Evolutionary conservation across 345 rosid genomes (phyloP).

Genomic region (Camelina sativa): DNA sequence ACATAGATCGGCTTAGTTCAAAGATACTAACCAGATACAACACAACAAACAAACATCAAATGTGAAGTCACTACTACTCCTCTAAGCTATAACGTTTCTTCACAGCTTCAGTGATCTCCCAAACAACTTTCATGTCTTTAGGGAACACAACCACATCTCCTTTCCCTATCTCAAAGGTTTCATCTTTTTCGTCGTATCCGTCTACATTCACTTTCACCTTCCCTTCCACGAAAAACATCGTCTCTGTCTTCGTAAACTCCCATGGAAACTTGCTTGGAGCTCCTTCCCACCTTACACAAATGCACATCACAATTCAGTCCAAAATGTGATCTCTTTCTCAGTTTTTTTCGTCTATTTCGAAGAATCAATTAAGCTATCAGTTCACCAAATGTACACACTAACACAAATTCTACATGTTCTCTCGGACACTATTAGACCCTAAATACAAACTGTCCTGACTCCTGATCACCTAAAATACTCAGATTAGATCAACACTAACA

Average conservation of each 20-base stretch:
- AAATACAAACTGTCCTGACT: background rate
- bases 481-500: background rate
- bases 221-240: slow-evolving; percentile 38
- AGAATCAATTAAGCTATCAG: background rate
- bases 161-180: slow-evolving; percentile 39
- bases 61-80: background rate
- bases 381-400: background rate
- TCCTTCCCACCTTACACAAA: slow-evolving; percentile 44
- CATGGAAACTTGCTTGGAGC: slow-evolving; percentile 43
- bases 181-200: slow-evolving; percentile 31
- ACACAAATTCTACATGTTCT: background rate
- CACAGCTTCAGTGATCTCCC: slow-evolving; percentile 41
- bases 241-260: slow-evolving; percentile 44
- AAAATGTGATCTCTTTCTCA: background rate
- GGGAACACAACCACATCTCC: slow-evolving; percentile 47
- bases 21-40: background rate
- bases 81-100: slow-evolving; percentile 40
- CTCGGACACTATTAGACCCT: background rate
- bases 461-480: background rate
- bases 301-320: background rate
- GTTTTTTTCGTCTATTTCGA: background rate
- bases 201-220: slow-evolving; percentile 44
- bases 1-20: background rate
- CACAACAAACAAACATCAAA: background rate
- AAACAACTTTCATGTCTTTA: slow-evolving; percentile 46